A percentile compares a stretch with the other conserved stretches of the same genome.
These are phyloP conservation scores for Vinca major DNA, from an alignment of 305 asterid species.

Conservation along the genomic window DNA sequence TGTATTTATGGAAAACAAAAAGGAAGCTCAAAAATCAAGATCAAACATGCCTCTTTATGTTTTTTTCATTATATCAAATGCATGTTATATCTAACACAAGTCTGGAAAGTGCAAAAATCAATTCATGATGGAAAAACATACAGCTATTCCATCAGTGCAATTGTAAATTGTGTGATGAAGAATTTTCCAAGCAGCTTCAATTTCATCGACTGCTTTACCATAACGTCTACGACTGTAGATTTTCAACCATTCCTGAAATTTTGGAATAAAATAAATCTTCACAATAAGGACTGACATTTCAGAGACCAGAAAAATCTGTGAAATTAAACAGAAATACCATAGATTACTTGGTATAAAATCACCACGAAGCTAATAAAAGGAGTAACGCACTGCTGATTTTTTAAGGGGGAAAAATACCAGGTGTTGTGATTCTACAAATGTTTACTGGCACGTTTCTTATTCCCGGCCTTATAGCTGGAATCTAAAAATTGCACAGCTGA, in stretches of 20 bases:
- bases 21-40: too few relatives aligned
- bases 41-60: too few relatives aligned
- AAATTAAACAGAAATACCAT: not conserved
- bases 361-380: not conserved
- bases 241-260: constrained; percentile 74
- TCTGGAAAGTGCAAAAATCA: constrained; percentile 1
- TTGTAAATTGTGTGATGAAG: constrained; percentile 77
- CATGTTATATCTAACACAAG: not conserved
- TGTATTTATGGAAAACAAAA: too few relatives aligned
- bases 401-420: not conserved
- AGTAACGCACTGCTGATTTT: not conserved
- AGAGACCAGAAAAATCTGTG: not conserved
- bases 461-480: not conserved
- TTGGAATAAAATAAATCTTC: constrained; percentile 10
- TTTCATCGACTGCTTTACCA: constrained; percentile 55
- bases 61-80: too few relatives aligned
- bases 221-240: constrained; percentile 71
- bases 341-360: not conserved
- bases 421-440: not conserved
- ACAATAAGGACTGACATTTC: not conserved
- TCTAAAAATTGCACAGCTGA: not conserved
- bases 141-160: constrained; percentile 94
- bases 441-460: not conserved
- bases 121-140: constrained; percentile 30
- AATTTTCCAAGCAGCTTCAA: constrained; percentile 78